phyloP scores from a whole-genome alignment of 129 eudicot species.

The Cynara cardunculus region DNA sequence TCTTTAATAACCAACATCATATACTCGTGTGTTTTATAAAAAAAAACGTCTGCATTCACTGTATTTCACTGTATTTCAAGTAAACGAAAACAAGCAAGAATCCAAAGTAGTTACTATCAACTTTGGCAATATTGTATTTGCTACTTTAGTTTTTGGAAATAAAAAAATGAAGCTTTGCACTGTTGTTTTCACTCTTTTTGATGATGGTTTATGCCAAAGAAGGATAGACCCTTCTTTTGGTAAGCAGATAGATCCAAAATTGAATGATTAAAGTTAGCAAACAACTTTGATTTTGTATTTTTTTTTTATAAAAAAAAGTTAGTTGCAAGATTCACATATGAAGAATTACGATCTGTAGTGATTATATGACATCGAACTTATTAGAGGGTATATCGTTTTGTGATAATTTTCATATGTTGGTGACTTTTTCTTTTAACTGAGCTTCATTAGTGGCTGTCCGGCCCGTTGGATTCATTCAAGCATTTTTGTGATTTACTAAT shows the following conservation, averaged over 20 bases:
- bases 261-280: slow-evolving; percentile 32
- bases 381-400: not conserved
- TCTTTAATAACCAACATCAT: not conserved
- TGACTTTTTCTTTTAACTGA: no score
- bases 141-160: slow-evolving; percentile 12
- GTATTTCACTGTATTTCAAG: not conserved
- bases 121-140: not conserved
- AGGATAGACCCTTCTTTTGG: slow-evolving; percentile 13
- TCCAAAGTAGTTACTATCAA: not conserved
- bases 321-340: slow-evolving; percentile 17
- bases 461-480: no score
- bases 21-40: not conserved
- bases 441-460: no score
- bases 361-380: not conserved
- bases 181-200: slow-evolving; percentile 10
- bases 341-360: slow-evolving; percentile 18
- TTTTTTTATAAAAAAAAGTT: not conserved
- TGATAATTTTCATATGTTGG: no score
- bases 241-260: slow-evolving; percentile 24
- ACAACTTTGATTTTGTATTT: slow-evolving; percentile 21
- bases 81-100: not conserved
- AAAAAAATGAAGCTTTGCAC: slow-evolving; percentile 13
- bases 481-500: no score
- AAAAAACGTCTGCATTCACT: not conserved
- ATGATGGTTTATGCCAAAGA: slow-evolving; percentile 6